Evolutionary conservation across 352 stramenopile genomes (phyloP).

Genomic region (Blastocystis sp.): DNA sequence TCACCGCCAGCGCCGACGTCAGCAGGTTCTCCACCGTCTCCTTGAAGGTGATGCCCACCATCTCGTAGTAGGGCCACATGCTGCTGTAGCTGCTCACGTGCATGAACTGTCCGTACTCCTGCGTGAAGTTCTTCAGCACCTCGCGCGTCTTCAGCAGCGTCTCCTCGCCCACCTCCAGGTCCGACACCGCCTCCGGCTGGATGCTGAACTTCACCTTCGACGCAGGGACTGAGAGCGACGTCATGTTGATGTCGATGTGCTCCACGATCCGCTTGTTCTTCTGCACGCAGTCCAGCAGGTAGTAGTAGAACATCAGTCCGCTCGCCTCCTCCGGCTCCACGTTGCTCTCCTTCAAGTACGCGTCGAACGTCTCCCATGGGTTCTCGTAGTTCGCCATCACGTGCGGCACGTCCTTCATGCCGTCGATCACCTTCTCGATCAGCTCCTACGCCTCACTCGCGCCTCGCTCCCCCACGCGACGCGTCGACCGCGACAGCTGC

Average conservation of each 20-base stretch:
- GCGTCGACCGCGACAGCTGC: background rate
- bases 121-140: conserved; percentile 8
- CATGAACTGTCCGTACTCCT: conserved; percentile 34
- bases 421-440: background rate
- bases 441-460: background rate
- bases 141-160: background rate
- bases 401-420: background rate
- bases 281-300: conserved; percentile 26
- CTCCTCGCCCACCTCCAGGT: conserved; percentile 3
- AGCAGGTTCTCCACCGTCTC: conserved; percentile 47
- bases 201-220: conserved; percentile 36
- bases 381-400: conserved; percentile 12
- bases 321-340: background rate
- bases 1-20: conserved; percentile 35
- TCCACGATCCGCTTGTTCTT: conserved; percentile 9
- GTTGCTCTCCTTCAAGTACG: background rate
- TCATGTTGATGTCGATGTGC: background rate
- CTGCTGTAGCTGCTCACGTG: background rate
- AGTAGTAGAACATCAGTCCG: conserved; percentile 1
- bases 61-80: conserved; percentile 53
- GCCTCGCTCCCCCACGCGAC: background rate
- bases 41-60: conserved; percentile 49
- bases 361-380: conserved; percentile 42
- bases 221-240: background rate
- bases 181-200: background rate